A percentile compares a stretch with the other conserved stretches of the same genome.
Conservation (phyloP, 2,329 filamentous ascomycete species). For the Stachybotrys chartarum region DNA sequence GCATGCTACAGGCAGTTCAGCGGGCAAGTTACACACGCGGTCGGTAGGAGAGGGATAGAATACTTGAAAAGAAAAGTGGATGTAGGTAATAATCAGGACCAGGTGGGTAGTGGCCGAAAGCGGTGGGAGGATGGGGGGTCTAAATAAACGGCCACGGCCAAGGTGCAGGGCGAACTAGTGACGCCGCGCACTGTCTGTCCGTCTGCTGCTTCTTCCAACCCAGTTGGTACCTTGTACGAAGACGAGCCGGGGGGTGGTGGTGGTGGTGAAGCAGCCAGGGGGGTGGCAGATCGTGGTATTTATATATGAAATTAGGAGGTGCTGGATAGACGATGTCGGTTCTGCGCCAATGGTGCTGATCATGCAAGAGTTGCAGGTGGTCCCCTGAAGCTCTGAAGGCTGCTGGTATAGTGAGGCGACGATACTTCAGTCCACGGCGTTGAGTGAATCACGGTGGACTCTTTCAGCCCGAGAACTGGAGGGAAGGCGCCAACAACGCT, state of each 20-base stretch:
- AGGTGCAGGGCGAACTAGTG: not conserved
- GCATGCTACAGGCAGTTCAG: slow-evolving; percentile 7
- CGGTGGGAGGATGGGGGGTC: not conserved
- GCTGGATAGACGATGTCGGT: not conserved
- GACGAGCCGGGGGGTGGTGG: not conserved
- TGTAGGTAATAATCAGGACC: not conserved
- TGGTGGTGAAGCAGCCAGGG: not conserved
- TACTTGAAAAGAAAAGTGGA: not conserved
- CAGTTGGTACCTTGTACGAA: not conserved
- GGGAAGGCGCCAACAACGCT: no score
- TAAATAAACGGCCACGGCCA: not conserved
- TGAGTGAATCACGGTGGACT: no score
- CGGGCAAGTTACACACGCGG: not conserved
- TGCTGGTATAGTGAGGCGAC: no score
- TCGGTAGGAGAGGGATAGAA: not conserved
- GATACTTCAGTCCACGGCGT: no score
- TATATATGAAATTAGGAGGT: not conserved
- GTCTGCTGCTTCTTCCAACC: not conserved
- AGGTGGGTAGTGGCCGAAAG: not conserved
- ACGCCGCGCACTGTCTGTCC: not conserved
- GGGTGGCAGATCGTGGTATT: not conserved
- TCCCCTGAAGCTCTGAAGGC: no score
- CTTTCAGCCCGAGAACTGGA: no score
- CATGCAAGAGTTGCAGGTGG: no score
- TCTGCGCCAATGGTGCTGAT: no score